Base-by-base conservation (phyloP, 345 rosid genomes). In the Orychophragmus violaceus region DNA sequence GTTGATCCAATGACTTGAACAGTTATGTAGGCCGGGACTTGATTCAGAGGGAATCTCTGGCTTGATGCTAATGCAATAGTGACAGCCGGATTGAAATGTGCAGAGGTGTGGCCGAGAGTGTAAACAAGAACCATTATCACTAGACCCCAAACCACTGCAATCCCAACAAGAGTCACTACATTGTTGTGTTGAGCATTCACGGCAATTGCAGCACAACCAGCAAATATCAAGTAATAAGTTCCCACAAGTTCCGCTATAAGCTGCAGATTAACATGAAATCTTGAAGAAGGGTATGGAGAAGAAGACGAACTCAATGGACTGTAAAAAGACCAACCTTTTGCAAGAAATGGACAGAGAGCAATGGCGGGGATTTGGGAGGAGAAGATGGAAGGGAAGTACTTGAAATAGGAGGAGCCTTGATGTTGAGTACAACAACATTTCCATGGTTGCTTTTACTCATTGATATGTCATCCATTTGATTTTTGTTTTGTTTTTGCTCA, bases 1-100 rank as follows among this genome's bases (percentile, higher is more conserved):
- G 90, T 83, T 51, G 99, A 77, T 66, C 96, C 99, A 0, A 79
- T 45, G 12, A 88, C 79, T 80, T 94, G 99, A 19, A 85, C 80
- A 3, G 64, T 19, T 74, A 90, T 36, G 50, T 88, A 94, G 1
- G 85, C 85, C 0, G 99, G 99, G 3, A 90, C 84, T 92, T 90
- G 72, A 50, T 19, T 2, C 29, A 66, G 36, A 58, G 87, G 80
- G 56, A 81, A 79, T 37, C 76, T 74, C 21, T 68, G 11, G 11
- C 17, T 23, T 0, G 71, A 54, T 0, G 82, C 81, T 9, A 82
- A 75, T 27, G 84, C 82, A 0, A 82, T 56, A 11, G 85, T 82
- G 48, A 85, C 76, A 5, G 85, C 82, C 0, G 82, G 87, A 70
- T 85, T 85, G 71, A 79, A 77, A 54, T 85, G 84, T 49, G 81